Evolutionary conservation across 257 asterid species (phyloP).

Genomic region (Fraxinus cuspidata): DNA sequence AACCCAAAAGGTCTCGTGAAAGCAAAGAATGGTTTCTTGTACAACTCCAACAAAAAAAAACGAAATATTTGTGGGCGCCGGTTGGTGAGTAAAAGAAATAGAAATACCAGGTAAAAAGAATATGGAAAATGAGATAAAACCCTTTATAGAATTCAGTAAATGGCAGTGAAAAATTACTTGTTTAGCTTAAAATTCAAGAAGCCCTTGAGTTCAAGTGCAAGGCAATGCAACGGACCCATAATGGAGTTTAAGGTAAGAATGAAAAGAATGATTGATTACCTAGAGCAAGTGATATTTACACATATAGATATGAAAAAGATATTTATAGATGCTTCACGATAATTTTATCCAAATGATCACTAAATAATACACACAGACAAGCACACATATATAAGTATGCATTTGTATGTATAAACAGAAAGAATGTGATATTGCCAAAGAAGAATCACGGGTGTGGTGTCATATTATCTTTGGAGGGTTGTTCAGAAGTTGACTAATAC

Average conservation of each 20-base stretch:
- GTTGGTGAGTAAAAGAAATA: neutral
- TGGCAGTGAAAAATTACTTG: neutral
- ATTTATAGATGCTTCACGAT: neutral
- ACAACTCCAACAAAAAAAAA: slow-evolving; percentile 9
- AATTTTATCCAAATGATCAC: too few species aligned
- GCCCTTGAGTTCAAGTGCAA: too few species aligned
- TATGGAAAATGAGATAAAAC: neutral
- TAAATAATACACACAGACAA: too few species aligned
- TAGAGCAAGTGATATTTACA: neutral
- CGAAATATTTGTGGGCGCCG: neutral
- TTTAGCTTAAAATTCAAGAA: too few species aligned
- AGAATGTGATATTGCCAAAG: slow-evolving; percentile 24
- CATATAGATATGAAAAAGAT: slow-evolving; percentile 7
- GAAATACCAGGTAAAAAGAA: too few species aligned
- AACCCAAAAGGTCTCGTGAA: slow-evolving; percentile 37
- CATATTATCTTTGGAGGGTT: slow-evolving; percentile 22
- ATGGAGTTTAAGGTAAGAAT: slow-evolving; percentile 57
- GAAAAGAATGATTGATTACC: slow-evolving; percentile 19
- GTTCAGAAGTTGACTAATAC: slow-evolving; percentile 2
- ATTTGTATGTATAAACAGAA: neutral
- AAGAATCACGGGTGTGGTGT: slow-evolving; percentile 40
- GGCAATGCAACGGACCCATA: slow-evolving; percentile 14
- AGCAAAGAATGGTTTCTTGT: slow-evolving; percentile 44
- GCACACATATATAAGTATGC: neutral
- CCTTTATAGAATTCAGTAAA: neutral